Base-by-base conservation (phyloP, 805 yeast species). In the Ogataea sp. region DNA sequence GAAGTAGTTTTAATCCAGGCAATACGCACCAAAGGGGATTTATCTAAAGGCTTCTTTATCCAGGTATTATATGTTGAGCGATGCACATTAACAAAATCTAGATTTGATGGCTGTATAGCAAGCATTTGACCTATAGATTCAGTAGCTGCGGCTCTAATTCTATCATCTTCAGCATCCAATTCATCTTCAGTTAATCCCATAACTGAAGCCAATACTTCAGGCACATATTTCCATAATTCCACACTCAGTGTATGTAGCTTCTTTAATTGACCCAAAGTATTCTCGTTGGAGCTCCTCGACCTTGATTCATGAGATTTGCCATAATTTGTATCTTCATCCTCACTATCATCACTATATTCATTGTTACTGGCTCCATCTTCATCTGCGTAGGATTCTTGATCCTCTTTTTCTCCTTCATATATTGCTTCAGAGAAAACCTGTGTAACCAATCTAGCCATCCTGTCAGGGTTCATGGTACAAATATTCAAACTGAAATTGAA, bases 171-270 rank as follows among this genome's bases (percentile, higher is more conserved):
- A 0, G 95, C 86, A 42, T 76, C 77, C 32, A 88, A 61, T 47
- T 88, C 95, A 50, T 84, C 87, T 47, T 84, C 85, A 4, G 88
- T 64, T 38, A 85, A 71, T 0, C 95, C 93, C 68, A 84, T 75
- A 0, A 83, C 82, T 1, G 93, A 75, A 3, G 74, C 69, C 10
- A 85, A 64, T 17, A 84, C 61, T 35, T 83, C 93, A 0, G 96
- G 96, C 0, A 78, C 79, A 38, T 74, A 69, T 48, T 68, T 74
- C 96, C 96, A 89, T 2, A 88, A 62, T 43, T 80, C 80, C 2
- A 79, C 61, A 0, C 80, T 62, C 26, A 86, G 60, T 11, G 58
- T 67, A 51, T 87, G 95, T 3, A 84, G 65, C 50, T 79, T 80
- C 10, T 64, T 65, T 39, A 84, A 58, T 17, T 73, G 75, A 32